These are phyloP conservation scores for Botrytis aclada DNA, from an alignment of 2,329 filamentous ascomycete genomes.

Conservation along the genomic window DNA sequence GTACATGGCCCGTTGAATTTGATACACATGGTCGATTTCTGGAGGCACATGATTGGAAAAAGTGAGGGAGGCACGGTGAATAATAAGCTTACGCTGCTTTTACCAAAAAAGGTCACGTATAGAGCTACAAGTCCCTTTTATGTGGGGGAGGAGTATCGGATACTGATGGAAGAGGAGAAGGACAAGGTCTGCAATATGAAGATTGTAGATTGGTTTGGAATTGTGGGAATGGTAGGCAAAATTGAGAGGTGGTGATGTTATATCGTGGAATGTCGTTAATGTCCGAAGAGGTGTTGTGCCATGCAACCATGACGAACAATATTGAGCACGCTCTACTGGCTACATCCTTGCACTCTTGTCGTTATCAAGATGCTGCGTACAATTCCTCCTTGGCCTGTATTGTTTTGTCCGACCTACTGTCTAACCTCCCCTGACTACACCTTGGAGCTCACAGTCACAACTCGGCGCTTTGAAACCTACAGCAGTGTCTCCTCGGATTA, in stretches of 20 bases:
- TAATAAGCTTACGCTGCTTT: not conserved
- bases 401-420: not conserved
- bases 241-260: constrained; percentile 27
- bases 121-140: constrained; percentile 50
- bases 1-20: constrained; percentile 80
- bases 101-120: constrained; percentile 46
- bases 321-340: not conserved
- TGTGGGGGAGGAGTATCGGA: constrained; percentile 46
- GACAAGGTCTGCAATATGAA: constrained; percentile 30
- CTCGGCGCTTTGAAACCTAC: not conserved
- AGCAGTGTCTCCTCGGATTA: not conserved
- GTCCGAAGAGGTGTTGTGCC: not conserved
- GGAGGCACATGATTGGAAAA: constrained; percentile 46
- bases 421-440: not conserved
- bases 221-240: constrained; percentile 36
- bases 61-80: constrained; percentile 3
- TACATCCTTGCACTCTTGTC: not conserved
- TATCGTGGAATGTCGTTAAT: not conserved
- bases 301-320: not conserved
- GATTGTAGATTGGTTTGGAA: constrained; percentile 34
- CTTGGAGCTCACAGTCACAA: not conserved
- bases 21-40: constrained; percentile 68
- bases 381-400: not conserved
- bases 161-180: constrained; percentile 42
- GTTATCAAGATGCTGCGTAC: not conserved